phyloP scores from a whole-genome alignment of 129 eudicot species.

The Oenanthe sinensis region DNA sequence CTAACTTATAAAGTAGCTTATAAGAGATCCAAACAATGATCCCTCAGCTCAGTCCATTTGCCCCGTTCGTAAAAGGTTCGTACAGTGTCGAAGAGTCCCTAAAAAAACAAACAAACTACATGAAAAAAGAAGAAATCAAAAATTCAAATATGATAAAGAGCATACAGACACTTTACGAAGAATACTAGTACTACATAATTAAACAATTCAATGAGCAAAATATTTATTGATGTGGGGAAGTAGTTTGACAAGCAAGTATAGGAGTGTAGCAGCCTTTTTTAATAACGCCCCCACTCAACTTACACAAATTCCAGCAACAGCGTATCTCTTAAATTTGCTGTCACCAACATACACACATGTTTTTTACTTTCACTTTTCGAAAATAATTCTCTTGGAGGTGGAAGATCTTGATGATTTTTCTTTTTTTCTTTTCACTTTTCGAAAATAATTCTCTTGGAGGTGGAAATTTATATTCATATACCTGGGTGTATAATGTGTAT shows the following conservation, averaged over 20 bases:
- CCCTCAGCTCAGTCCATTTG: neutral
- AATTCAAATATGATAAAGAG: neutral
- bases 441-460: neutral
- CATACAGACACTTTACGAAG: neutral
- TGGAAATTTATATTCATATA: neutral
- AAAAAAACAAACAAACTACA: neutral
- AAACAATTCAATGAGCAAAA: neutral
- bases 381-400: neutral
- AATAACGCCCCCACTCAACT: neutral
- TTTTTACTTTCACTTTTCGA: neutral
- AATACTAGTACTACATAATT: neutral
- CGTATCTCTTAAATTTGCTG: neutral
- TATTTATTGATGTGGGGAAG: neutral
- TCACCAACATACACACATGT: neutral
- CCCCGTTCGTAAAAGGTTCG: neutral
- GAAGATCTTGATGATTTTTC: neutral
- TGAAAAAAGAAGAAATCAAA: neutral
- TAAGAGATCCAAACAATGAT: too few relatives aligned
- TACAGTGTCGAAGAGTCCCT: neutral
- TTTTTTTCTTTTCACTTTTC: neutral
- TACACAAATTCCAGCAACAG: constrained; percentile 5
- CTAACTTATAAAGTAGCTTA: too few relatives aligned
- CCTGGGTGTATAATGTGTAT: neutral
- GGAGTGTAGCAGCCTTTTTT: neutral
- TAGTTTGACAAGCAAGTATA: neutral